Evolutionary conservation across 345 rosid species (phyloP).

Genomic region (Ceriops zippeliana): DNA sequence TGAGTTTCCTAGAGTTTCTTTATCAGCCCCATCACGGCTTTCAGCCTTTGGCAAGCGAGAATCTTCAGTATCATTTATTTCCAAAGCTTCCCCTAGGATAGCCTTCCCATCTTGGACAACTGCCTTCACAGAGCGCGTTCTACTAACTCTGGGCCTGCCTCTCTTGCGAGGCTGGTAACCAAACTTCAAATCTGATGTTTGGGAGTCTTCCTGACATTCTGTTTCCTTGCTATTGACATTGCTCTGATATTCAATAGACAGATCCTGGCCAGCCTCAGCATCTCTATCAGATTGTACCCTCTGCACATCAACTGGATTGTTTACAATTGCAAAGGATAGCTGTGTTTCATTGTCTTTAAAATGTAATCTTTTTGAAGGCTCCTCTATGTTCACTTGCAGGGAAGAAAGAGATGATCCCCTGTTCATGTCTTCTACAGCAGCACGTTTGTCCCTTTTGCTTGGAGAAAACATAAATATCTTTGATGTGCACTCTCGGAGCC

Average conservation of each 20-base stretch:
- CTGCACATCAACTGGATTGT: conserved; percentile 42
- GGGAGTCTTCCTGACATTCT: conserved; percentile 47
- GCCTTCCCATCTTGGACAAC: conserved; percentile 74
- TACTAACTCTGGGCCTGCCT: conserved; percentile 50
- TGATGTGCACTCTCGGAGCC: conserved; percentile 84
- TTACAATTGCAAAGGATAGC: conserved; percentile 35
- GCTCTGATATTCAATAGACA: conserved; percentile 49
- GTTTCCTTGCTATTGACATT: conserved; percentile 42
- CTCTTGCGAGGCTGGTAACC: conserved; percentile 44
- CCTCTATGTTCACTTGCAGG: conserved; percentile 34
- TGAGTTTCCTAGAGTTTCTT: conserved; percentile 44
- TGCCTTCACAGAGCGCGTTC: conserved; percentile 71
- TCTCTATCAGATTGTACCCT: conserved; percentile 45
- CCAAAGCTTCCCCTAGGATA: conserved; percentile 56
- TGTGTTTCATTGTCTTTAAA: conserved; percentile 35
- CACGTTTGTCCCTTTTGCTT: conserved; percentile 42
- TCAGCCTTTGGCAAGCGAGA: conserved; percentile 42
- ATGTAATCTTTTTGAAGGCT: conserved; percentile 36
- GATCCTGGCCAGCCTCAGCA: conserved; percentile 40
- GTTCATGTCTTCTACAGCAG: conserved; percentile 35
- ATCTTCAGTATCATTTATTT: conserved; percentile 48
- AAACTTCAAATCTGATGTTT: conserved; percentile 43
- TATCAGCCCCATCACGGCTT: conserved; percentile 51
- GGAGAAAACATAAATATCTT: conserved; percentile 77
- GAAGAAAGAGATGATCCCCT: conserved; percentile 23